Conservation (phyloP, 257 asterid genomes). For the Penstemon newberryi region DNA sequence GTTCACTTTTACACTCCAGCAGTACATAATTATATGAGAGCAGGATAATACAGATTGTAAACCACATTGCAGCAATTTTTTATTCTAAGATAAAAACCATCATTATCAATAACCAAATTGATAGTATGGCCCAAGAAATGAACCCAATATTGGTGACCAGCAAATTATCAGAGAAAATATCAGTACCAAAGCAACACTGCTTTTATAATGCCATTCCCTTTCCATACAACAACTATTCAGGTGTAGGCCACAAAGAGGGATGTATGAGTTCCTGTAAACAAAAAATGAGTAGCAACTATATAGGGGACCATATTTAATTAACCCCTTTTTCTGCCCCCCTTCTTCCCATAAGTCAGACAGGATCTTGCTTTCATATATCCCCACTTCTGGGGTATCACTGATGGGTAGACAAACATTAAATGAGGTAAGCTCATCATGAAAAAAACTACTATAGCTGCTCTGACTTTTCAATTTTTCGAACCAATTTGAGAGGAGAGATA, state of each 20-base stretch:
- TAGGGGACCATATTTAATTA: slow-evolving; percentile 49
- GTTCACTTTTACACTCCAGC: background rate
- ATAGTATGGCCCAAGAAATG: slow-evolving; percentile 15
- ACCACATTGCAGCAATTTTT: slow-evolving; percentile 10
- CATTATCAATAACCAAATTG: slow-evolving; percentile 22
- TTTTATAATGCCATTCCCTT: slow-evolving; percentile 30
- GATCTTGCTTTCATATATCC: slow-evolving; percentile 46
- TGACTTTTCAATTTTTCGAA: slow-evolving; percentile 34
- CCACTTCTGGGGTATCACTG: slow-evolving; percentile 37
- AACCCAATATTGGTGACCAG: slow-evolving; percentile 13
- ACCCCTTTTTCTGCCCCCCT: slow-evolving; percentile 42
- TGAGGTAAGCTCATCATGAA: slow-evolving; percentile 23
- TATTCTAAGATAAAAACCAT: slow-evolving; percentile 22
- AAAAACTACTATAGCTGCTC: slow-evolving; percentile 25
- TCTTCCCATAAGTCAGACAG: slow-evolving; percentile 56
- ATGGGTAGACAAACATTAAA: slow-evolving; percentile 38
- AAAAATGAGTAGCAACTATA: slow-evolving; percentile 27
- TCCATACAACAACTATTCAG: slow-evolving; percentile 31
- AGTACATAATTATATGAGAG: background rate
- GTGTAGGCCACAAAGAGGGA: slow-evolving; percentile 41
- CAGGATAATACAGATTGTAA: background rate
- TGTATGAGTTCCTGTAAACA: slow-evolving; percentile 20
- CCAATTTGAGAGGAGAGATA: slow-evolving; percentile 19
- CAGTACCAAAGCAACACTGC: slow-evolving; percentile 26
- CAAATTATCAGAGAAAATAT: slow-evolving; percentile 25